Evolutionary conservation across 768 basidiomycete genomes (phyloP), one percentile per base, ranked within the genome.

Genomic region (Chalciporus chontae): DNA sequence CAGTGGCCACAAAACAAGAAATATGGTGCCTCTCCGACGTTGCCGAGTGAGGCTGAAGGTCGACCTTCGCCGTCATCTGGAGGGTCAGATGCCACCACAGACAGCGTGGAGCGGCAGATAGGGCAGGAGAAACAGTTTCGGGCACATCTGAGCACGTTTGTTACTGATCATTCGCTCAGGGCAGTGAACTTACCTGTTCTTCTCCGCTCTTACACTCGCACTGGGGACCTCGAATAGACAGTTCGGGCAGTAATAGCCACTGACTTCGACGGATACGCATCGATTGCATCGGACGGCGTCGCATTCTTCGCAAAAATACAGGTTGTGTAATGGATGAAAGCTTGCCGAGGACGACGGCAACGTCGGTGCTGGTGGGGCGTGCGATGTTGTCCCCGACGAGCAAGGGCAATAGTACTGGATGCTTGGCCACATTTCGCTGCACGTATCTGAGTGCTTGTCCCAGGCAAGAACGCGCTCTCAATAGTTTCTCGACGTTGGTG

Each of bases 271-370:
- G 8, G 85, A 79, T 2, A 95, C 91, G 60, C 96, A 99, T 55
- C 85, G 80, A 66, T 96, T 90, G 64, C 96, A 99, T 49, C 94
- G 77, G 39, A 99, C 80, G 2, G 90, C 87, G 68, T 98, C 95
- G 69, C 96, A 99, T 78, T 98, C 95, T 69, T 97, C 94, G 68
- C 96, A 99, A 67, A 98, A 98, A 69, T 92, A 96, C 8, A 99
- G 81, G 24, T 78, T 79, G 60, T 90, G 80, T 2, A 98, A 78
- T 6, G 86, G 79, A 59, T 94, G 90, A 64, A 94, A 91, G 58
- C 81, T 85, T 59, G 84, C 79, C 0, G 84, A 81, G 0, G 93
- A 91, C 0, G 93, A 90, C 2, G 80, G 72, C 0, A 89, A 75
- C 59, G 83, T 84, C 0, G 88, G 90, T 3, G 84, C 85, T 10